These are phyloP conservation scores for Eucalyptus marginata DNA, from an alignment of 345 rosid genomes.

Conservation along the genomic window DNA sequence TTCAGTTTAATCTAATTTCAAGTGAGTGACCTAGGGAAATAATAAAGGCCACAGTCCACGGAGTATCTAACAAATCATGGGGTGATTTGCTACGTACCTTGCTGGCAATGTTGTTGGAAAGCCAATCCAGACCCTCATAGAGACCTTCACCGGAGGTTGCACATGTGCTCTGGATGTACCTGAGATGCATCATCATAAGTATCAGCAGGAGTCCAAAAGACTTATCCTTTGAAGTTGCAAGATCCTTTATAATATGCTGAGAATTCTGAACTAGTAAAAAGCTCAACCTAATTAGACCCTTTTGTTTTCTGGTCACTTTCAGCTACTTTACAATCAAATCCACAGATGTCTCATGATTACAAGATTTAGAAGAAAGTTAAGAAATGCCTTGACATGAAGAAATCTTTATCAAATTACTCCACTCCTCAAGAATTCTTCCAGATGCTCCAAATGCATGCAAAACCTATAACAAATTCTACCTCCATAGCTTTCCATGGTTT, in stretches of 20 bases:
- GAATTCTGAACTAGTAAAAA: not conserved
- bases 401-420: not conserved
- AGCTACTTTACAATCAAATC: not conserved
- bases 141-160: constrained; percentile 82
- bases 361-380: not conserved
- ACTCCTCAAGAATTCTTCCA: not conserved
- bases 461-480: not conserved
- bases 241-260: not conserved
- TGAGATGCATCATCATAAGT: not conserved
- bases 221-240: not conserved
- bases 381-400: not conserved
- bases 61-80: not conserved
- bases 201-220: not conserved
- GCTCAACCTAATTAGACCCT: not conserved
- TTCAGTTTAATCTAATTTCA: not conserved
- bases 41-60: not conserved
- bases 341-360: not conserved
- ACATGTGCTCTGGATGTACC: constrained; percentile 82
- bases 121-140: constrained; percentile 78
- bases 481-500: not conserved
- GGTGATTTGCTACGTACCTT: constrained; percentile 13
- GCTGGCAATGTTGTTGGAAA: constrained; percentile 66
- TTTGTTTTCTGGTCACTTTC: not conserved
- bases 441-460: not conserved
- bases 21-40: not conserved